phyloP scores from a whole-genome alignment of 1,139 yeast species.

The Saccharomycopsis hybrid region DNA sequence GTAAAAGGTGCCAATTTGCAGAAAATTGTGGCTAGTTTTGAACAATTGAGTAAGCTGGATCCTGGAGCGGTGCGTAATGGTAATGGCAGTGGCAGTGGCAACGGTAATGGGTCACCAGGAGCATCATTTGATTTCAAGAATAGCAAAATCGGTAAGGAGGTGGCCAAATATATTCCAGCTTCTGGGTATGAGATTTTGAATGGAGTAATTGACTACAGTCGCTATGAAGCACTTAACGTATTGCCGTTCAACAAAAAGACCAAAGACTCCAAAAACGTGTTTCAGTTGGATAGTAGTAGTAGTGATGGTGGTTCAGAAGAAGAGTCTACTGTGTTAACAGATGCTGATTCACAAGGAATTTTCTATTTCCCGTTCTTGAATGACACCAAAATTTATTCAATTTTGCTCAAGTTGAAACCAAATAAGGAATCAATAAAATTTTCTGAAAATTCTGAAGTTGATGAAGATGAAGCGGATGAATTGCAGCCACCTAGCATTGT shows the following conservation, averaged over 20 bases:
- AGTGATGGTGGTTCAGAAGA: slow-evolving; percentile 21
- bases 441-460: slow-evolving; percentile 28
- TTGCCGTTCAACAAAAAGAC: slow-evolving; percentile 28
- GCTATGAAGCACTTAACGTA: slow-evolving; percentile 48
- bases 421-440: slow-evolving; percentile 23
- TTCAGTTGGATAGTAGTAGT: slow-evolving; percentile 28
- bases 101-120: slow-evolving; percentile 14
- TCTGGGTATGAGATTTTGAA: slow-evolving; percentile 47
- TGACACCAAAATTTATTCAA: slow-evolving; percentile 45
- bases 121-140: no score
- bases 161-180: slow-evolving; percentile 29
- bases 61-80: slow-evolving; percentile 25
- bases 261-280: slow-evolving; percentile 31
- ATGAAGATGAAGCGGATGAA: slow-evolving; percentile 33
- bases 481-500: slow-evolving; percentile 42
- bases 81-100: slow-evolving; percentile 7
- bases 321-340: slow-evolving; percentile 36
- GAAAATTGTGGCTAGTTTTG: slow-evolving; percentile 28
- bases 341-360: slow-evolving; percentile 58
- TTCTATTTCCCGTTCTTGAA: slow-evolving; percentile 52
- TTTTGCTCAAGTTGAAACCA: slow-evolving; percentile 37
- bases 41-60: slow-evolving; percentile 29
- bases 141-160: background rate
- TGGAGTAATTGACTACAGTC: slow-evolving; percentile 38
- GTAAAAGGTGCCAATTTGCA: slow-evolving; percentile 39